Base-by-base conservation (phyloP, 306 rosid species). In the Lathyrus sativus region DNA sequence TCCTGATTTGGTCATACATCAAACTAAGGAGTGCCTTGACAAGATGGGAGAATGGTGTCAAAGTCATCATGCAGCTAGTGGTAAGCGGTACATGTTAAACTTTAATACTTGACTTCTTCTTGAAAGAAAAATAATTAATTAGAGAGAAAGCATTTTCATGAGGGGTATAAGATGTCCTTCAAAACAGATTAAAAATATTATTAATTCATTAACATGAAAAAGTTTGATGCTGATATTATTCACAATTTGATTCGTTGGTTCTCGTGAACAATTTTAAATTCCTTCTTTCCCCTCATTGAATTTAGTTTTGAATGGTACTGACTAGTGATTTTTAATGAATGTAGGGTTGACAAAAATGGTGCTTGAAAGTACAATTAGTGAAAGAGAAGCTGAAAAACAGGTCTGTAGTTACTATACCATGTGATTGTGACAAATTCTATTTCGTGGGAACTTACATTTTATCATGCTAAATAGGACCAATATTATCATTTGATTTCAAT, bases 1-100 rank as follows among this genome's bases (percentile, higher is more conserved):
- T 79, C 98, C 98, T 73, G 91, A 90, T 85, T 69, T 93, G 85
- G 96, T 93, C 70, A 90, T 93, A 74, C 93, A 84, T 75, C 98
- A 93, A 82, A 76, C 77, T 42, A 74, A 85, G 83, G 98, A 88
- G 73, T 90, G 95, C 80, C 79, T 93, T 73, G 97, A 90, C 68
- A 44, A 37, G 55, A 93, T 93, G 98, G 97, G 97, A 74, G 98
- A 90, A 73, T 93, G 98, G 98, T 93, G 98, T 81, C 91, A 82
- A 75, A 86, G 62, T 71, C 98, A 93, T 85, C 98, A 93, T 73
- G 84, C 68, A 61, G 96, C 85, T 49, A 93, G 98, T 81, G 98
- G 98, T 93, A 84, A 86, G 97, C 61, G 55, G 67, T 75, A 64
- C 53, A 62, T 62, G 56, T 61, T 65, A 53, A 45, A 22, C 28